phyloP scores from a whole-genome alignment of 176 grass and related monocot species.

The Olyra latifolia region DNA sequence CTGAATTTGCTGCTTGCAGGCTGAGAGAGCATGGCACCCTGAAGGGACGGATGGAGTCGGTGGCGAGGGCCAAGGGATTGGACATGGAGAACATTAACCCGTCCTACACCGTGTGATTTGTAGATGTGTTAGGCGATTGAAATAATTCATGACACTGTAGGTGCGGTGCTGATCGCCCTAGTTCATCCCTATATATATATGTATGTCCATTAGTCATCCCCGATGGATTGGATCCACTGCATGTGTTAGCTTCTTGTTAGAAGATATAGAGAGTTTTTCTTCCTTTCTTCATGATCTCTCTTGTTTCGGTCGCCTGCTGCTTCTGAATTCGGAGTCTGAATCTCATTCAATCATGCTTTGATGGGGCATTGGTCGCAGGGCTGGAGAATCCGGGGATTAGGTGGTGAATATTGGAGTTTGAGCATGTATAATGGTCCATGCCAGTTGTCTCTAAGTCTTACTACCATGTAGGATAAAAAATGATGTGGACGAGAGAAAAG shows the following conservation, averaged over 20 bases:
- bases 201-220: constrained; percentile 32
- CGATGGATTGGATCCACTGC: constrained; percentile 28
- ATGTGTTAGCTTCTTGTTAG: neutral
- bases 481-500: too few species aligned
- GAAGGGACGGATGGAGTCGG: constrained; percentile 76
- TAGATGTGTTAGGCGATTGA: constrained; percentile 32
- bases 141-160: constrained; percentile 9
- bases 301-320: neutral
- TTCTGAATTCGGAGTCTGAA: neutral
- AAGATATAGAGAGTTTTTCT: constrained; percentile 26
- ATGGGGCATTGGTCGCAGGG: neutral
- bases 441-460: too few species aligned
- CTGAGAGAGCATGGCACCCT: constrained; percentile 68
- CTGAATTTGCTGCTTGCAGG: constrained; percentile 35
- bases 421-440: too few species aligned
- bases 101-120: constrained; percentile 67
- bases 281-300: neutral
- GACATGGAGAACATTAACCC: constrained; percentile 78
- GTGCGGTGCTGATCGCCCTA: constrained; percentile 18
- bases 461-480: too few species aligned
- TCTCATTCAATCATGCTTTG: neutral
- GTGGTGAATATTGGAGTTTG: too few species aligned
- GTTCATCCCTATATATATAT: neutral
- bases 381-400: neutral
- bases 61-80: constrained; percentile 72